Conservation (phyloP, 2,329 filamentous ascomycete genomes). For the Penicillium sp. region DNA sequence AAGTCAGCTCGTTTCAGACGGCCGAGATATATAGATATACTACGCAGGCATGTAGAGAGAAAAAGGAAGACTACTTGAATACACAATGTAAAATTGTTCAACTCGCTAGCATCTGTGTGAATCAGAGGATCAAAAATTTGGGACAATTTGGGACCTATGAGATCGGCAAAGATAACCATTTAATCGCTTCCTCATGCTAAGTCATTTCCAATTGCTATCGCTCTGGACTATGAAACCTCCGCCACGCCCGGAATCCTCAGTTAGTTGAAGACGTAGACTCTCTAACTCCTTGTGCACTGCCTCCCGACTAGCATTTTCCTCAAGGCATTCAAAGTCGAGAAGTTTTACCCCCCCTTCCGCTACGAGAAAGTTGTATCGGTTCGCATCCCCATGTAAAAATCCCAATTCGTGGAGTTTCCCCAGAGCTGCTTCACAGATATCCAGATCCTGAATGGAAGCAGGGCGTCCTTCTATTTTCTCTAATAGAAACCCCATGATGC, state of each 20-base stretch:
- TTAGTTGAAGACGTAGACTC: conserved; percentile 28
- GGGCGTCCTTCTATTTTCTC: conserved; percentile 32
- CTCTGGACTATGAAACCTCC: conserved; percentile 9
- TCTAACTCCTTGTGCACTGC: conserved; percentile 27
- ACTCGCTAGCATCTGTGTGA: no score
- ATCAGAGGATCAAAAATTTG: no score
- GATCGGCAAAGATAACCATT: not conserved
- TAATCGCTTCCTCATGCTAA: not conserved
- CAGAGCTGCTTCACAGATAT: conserved; percentile 24
- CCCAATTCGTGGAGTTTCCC: conserved; percentile 13
- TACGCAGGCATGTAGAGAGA: no score
- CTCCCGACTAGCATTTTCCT: conserved; percentile 16
- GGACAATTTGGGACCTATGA: no score
- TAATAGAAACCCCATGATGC: conserved; percentile 37
- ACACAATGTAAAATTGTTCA: no score
- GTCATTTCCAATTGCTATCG: not conserved
- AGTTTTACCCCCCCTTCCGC: not conserved
- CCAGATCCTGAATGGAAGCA: conserved; percentile 17
- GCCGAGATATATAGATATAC: no score
- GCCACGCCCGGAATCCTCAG: conserved; percentile 32
- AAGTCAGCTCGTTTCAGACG: no score
- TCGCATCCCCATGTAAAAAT: conserved; percentile 38
- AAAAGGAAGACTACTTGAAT: no score
- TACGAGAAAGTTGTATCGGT: conserved; percentile 41
- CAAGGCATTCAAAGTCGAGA: conserved; percentile 1